These are phyloP conservation scores for Cytospora mali DNA, from an alignment of 2,329 filamentous ascomycete genomes.

Conservation along the genomic window DNA sequence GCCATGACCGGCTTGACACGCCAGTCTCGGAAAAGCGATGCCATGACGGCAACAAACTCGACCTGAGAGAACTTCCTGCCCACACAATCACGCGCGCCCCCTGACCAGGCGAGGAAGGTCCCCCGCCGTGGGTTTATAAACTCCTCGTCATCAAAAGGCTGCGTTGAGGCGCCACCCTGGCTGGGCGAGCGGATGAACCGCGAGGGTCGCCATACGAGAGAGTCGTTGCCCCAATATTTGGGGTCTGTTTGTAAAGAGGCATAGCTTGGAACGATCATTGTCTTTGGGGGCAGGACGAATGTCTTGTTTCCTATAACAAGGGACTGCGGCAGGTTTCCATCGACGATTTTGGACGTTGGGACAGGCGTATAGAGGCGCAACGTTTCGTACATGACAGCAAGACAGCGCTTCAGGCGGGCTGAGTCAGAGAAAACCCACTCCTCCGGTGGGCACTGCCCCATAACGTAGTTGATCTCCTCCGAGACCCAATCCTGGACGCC, in stretches of 20 bases:
- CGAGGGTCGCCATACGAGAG: conserved; percentile 4
- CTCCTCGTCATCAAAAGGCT: conserved; percentile 13
- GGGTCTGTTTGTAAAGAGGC: conserved; percentile 5
- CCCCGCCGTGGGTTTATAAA: conserved; percentile 27
- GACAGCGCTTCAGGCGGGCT: conserved; percentile 31
- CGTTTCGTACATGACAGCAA: conserved; percentile 31
- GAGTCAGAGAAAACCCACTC: conserved; percentile 31
- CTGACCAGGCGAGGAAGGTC: conserved; percentile 36
- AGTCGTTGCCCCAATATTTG: conserved; percentile 14
- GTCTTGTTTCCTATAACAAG: conserved; percentile 26
- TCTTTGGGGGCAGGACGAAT: background rate
- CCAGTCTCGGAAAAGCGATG: conserved; percentile 33
- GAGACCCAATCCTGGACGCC: conserved; percentile 48
- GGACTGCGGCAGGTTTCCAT: background rate
- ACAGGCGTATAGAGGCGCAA: conserved; percentile 22
- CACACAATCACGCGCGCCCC: conserved; percentile 35
- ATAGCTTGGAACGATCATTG: conserved; percentile 13
- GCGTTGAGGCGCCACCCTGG: background rate
- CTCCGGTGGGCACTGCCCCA: conserved; percentile 27
- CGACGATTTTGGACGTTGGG: conserved; percentile 9
- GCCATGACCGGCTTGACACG: conserved; percentile 29
- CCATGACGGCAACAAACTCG: conserved; percentile 37
- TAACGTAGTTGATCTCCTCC: conserved; percentile 41
- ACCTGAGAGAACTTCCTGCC: conserved; percentile 40
- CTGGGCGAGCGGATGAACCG: background rate